Percentiles rank a stretch among this genome's conserved stretches.
Evolutionary conservation across 805 yeast genomes (phyloP).

Genomic region (Candida broadrunensis): DNA sequence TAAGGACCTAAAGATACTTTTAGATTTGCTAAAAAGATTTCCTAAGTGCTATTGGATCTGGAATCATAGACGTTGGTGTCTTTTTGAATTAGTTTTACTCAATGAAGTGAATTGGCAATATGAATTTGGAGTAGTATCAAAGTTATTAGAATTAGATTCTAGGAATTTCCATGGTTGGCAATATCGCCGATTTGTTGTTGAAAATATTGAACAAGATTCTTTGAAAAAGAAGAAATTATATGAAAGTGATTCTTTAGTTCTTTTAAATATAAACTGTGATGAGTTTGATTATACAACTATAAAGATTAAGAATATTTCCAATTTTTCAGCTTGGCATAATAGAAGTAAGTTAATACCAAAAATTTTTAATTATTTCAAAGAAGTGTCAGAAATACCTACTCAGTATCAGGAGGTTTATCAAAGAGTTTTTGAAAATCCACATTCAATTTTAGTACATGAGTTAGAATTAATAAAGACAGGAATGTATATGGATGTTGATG

Average conservation of each 20-base stretch:
- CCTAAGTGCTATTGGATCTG: slow-evolving; percentile 98
- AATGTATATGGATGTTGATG: slow-evolving; percentile 88
- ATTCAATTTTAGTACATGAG: slow-evolving; percentile 50
- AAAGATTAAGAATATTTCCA: slow-evolving; percentile 81
- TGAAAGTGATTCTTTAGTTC: slow-evolving; percentile 1
- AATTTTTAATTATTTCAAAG: slow-evolving; percentile 29
- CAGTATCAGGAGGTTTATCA: slow-evolving; percentile 3
- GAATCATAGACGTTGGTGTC: slow-evolving; percentile 87
- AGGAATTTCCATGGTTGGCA: slow-evolving; percentile 97
- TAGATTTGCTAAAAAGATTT: slow-evolving; percentile 53
- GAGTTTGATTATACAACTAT: slow-evolving; percentile 78
- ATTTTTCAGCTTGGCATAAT: slow-evolving; percentile 96
- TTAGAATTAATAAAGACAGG: slow-evolving; percentile 74
- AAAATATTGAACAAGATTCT: slow-evolving; percentile 26
- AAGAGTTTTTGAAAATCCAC: slow-evolving; percentile 24
- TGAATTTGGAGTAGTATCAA: slow-evolving; percentile 69
- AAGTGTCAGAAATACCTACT: slow-evolving; percentile 1
- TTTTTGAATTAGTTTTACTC: slow-evolving; percentile 43
- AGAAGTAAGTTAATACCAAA: slow-evolving; percentile 66
- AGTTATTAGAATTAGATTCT: slow-evolving; percentile 66
- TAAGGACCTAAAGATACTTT: slow-evolving; percentile 60
- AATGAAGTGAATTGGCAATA: slow-evolving; percentile 59
- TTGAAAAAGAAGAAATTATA: slow-evolving; percentile 1
- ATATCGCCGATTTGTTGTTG: slow-evolving; percentile 73
- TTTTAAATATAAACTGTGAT: slow-evolving; percentile 28